Evolutionary conservation across 2,329 filamentous ascomycete genomes (phyloP), one percentile per base, ranked within the genome.

Genomic region (Dryadomyces sulphureus): DNA sequence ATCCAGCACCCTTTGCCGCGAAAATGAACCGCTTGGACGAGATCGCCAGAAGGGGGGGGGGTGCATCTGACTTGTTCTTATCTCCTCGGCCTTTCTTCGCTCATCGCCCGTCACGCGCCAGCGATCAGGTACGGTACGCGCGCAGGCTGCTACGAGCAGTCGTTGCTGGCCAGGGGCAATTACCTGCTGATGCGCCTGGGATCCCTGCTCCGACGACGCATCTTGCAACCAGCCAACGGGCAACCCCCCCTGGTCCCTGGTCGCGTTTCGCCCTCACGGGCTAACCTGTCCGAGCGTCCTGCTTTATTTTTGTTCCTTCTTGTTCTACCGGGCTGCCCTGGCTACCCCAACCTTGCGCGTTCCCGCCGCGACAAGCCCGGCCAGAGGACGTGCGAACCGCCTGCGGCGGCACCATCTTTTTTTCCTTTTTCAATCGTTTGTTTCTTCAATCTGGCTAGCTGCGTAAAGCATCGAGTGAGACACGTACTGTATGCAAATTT

Each of bases 231-330:
- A 8, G 27, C n/a, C n/a, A n/a, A n/a, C n/a, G n/a, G n/a, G n/a
- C n/a, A 14, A 27, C 27, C 27, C 27, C 27, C 27, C 19, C 12
- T 17, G 16, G 16, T 20, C 27, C 41, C 12, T 43, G 27, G 11
- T 22, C 19, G 41, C 27, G 27, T 44, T 44, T 44, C 42, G 32
- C 38, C 27, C 20, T 21, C 16, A 19, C 17, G 42, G 41, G 16
- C 32, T 44, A 43, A 22, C 41, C 20, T 35, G 41, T 35, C 41
- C 30, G 41, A 43, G 41, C 41, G 27, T 21, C 20, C 22, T 32
- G 27, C 41, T 42, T 41, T 41, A 41, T 32, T 41, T 41, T 32
- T 21, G 20, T 39, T 39, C 38, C 19, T 14, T 36, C 5, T 17
- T 17, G n/a, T n/a, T n/a, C n/a, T n/a, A n/a, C n/a, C n/a, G n/a